Percentiles rank a stretch among this genome's conserved stretches.
Evolutionary conservation across 176 grass and related monocot species (phyloP).

Genomic region (Musa acuminata): DNA sequence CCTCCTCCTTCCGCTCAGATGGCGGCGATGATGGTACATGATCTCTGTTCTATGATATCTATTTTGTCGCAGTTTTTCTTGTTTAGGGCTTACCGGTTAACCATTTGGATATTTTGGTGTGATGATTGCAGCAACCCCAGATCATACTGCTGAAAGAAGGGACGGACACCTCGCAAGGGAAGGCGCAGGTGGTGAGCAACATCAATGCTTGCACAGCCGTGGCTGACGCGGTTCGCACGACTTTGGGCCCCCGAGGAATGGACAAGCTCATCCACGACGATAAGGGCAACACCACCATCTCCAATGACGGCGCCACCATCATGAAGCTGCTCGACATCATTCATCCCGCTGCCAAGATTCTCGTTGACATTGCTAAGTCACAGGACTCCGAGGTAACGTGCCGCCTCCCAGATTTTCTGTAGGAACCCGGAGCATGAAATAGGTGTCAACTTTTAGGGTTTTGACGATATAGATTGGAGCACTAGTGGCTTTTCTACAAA

Average conservation of each 20-base stretch:
- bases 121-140: conserved; percentile 66
- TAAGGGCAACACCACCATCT: conserved; percentile 86
- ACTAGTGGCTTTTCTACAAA: background rate
- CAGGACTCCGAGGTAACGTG: conserved; percentile 78
- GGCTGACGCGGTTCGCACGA: conserved; percentile 67
- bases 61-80: background rate
- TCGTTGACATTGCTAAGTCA: conserved; percentile 83
- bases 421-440: background rate
- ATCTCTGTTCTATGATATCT: background rate
- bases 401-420: background rate
- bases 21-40: conserved; percentile 3
- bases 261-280: conserved; percentile 96
- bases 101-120: background rate
- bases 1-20: background rate
- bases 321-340: conserved; percentile 90
- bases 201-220: conserved; percentile 90
- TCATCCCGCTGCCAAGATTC: conserved; percentile 79
- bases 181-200: conserved; percentile 85
- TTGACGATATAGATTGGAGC: background rate
- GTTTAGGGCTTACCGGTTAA: background rate
- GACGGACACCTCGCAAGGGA: conserved; percentile 88
- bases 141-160: conserved; percentile 99
- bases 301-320: conserved; percentile 94
- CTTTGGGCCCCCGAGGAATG: conserved; percentile 84
- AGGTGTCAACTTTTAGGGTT: background rate